These are phyloP conservation scores for Prunus kanzakura DNA, from an alignment of 306 rosid genomes.

Conservation along the genomic window DNA sequence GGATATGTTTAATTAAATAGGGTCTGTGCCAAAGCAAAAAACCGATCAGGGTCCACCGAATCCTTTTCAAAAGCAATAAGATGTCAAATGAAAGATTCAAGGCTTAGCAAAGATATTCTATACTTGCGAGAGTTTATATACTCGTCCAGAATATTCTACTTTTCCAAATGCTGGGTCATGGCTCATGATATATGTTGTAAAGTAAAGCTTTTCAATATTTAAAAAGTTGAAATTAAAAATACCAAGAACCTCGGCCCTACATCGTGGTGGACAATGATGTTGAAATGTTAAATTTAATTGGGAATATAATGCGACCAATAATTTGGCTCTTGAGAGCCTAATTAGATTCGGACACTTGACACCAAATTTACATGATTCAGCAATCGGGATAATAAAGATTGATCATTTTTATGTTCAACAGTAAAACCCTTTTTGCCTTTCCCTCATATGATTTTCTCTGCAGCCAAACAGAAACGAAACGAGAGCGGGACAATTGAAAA, in stretches of 20 bases:
- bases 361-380: neutral
- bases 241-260: neutral
- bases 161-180: neutral
- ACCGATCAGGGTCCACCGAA: slow-evolving; percentile 9
- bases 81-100: neutral
- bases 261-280: neutral
- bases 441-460: neutral
- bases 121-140: neutral
- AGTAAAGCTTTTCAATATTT: neutral
- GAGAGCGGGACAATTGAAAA: neutral
- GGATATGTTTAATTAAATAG: neutral
- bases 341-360: neutral
- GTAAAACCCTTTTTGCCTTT: neutral
- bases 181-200: neutral
- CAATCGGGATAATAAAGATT: neutral
- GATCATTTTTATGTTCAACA: neutral
- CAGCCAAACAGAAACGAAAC: slow-evolving; percentile 6
- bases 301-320: neutral
- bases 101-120: neutral
- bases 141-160: neutral
- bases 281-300: neutral
- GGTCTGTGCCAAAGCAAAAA: neutral
- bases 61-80: neutral
- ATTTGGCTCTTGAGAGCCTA: neutral
- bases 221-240: neutral